These are phyloP conservation scores for Kodamaea kaohsiungensis DNA, from an alignment of 805 yeast species.

Conservation along the genomic window DNA sequence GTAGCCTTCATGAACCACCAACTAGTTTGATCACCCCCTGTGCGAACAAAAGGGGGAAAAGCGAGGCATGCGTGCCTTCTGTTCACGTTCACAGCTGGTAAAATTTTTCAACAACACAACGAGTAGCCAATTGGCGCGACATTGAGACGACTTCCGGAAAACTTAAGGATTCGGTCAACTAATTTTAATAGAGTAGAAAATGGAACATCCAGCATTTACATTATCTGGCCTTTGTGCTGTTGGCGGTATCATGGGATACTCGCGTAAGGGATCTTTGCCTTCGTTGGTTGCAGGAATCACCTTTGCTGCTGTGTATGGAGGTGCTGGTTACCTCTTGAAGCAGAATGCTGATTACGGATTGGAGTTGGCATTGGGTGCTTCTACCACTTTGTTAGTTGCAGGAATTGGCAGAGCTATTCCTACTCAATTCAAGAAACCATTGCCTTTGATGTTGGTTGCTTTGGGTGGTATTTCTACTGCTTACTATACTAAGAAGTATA, in stretches of 20 bases:
- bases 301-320: conserved; percentile 59
- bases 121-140: background rate
- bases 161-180: background rate
- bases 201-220: conserved; percentile 81
- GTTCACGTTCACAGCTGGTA: background rate
- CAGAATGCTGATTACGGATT: conserved; percentile 78
- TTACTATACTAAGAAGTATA: conserved; percentile 75
- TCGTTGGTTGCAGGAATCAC: conserved; percentile 77
- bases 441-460: conserved; percentile 65
- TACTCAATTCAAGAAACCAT: conserved; percentile 63
- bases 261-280: conserved; percentile 70
- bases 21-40: background rate
- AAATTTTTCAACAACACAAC: background rate
- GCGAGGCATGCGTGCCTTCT: background rate
- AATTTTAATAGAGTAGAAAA: conserved; percentile 10
- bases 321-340: conserved; percentile 72
- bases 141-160: background rate
- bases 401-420: conserved; percentile 71
- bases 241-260: conserved; percentile 73
- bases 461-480: conserved; percentile 64
- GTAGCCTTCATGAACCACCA: background rate
- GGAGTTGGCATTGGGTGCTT: conserved; percentile 74
- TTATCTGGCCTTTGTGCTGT: conserved; percentile 65
- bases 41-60: background rate
- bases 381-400: conserved; percentile 64